Evolutionary conservation across 1,139 yeast genomes (phyloP).

Genomic region (Blastobotrys petasosporus): DNA sequence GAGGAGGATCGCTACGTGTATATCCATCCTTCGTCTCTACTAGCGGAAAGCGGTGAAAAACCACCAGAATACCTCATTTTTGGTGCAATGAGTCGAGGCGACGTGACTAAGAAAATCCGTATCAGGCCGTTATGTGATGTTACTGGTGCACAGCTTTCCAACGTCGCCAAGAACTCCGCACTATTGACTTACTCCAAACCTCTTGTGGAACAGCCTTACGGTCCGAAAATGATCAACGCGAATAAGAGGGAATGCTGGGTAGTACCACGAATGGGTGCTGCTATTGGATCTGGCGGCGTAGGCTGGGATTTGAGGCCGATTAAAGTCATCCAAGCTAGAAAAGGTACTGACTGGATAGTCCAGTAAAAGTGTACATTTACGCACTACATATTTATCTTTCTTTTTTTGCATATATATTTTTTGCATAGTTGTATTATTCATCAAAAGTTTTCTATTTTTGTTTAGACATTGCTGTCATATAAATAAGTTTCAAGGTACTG

Average conservation of each 20-base stretch:
- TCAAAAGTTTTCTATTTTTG: too few species aligned
- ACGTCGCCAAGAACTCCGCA: slow-evolving; percentile 67
- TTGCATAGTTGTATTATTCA: too few species aligned
- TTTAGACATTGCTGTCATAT: too few species aligned
- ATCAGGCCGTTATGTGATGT: slow-evolving; percentile 75
- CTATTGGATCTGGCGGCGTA: slow-evolving; percentile 72
- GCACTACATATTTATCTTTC: too few species aligned
- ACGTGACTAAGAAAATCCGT: slow-evolving; percentile 35
- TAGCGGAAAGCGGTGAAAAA: slow-evolving; percentile 49
- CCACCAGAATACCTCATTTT: slow-evolving; percentile 77
- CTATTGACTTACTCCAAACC: slow-evolving; percentile 84
- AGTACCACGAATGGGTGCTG: slow-evolving; percentile 84
- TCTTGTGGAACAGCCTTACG: slow-evolving; percentile 73
- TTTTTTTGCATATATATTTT: too few species aligned
- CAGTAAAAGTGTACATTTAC: not conserved
- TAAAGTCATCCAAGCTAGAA: slow-evolving; percentile 64
- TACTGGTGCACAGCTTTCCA: slow-evolving; percentile 66
- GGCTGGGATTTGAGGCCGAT: slow-evolving; percentile 93
- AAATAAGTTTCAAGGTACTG: too few species aligned
- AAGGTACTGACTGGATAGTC: slow-evolving; percentile 33
- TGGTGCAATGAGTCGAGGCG: slow-evolving; percentile 46
- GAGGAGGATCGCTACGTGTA: slow-evolving; percentile 52
- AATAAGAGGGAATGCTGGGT: slow-evolving; percentile 76
- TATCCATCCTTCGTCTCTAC: slow-evolving; percentile 71
- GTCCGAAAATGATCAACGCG: slow-evolving; percentile 60